Evolutionary conservation across 495 filamentous ascomycete genomes (phyloP).

Genomic region (Xylaria palmicola): DNA sequence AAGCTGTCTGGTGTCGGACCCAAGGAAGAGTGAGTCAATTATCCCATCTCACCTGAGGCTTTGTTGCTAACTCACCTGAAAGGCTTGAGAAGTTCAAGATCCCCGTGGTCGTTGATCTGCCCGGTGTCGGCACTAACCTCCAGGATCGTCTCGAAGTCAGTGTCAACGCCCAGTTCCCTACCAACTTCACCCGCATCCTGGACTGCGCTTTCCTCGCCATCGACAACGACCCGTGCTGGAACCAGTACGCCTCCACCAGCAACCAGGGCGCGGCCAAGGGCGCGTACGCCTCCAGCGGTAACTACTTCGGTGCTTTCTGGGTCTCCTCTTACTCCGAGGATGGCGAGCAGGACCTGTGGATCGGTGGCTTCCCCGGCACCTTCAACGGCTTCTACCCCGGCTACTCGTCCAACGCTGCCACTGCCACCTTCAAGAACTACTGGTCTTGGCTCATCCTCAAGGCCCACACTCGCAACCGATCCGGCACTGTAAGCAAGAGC

Average conservation of each 20-base stretch:
- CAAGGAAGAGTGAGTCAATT: slow-evolving; percentile 36
- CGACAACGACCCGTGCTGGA: slow-evolving; percentile 50
- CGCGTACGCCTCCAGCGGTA: slow-evolving; percentile 49
- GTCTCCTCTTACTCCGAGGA: slow-evolving; percentile 39
- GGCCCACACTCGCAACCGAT: slow-evolving; percentile 49
- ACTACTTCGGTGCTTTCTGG: slow-evolving; percentile 46
- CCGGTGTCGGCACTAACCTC: slow-evolving; percentile 63
- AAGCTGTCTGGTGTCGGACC: slow-evolving; percentile 64
- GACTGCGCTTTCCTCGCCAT: slow-evolving; percentile 48
- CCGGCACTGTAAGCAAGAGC: slow-evolving; percentile 42
- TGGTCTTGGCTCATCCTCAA: slow-evolving; percentile 54
- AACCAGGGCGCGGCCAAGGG: slow-evolving; percentile 37
- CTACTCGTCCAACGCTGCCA: slow-evolving; percentile 24
- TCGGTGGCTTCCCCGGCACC: slow-evolving; percentile 51
- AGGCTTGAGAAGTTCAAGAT: slow-evolving; percentile 40
- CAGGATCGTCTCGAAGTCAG: slow-evolving; percentile 62
- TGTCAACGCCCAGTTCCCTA: slow-evolving; percentile 44
- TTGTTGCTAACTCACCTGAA: neutral
- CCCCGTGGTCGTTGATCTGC: slow-evolving; percentile 50
- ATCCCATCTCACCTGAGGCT: neutral
- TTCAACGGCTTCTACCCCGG: slow-evolving; percentile 55
- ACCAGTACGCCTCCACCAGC: slow-evolving; percentile 39
- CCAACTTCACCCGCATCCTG: slow-evolving; percentile 40
- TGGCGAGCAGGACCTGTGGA: slow-evolving; percentile 50
- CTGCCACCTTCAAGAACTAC: slow-evolving; percentile 31